phyloP scores from a whole-genome alignment of 2,329 filamentous ascomycete species.

The Ilyonectria sp. region DNA sequence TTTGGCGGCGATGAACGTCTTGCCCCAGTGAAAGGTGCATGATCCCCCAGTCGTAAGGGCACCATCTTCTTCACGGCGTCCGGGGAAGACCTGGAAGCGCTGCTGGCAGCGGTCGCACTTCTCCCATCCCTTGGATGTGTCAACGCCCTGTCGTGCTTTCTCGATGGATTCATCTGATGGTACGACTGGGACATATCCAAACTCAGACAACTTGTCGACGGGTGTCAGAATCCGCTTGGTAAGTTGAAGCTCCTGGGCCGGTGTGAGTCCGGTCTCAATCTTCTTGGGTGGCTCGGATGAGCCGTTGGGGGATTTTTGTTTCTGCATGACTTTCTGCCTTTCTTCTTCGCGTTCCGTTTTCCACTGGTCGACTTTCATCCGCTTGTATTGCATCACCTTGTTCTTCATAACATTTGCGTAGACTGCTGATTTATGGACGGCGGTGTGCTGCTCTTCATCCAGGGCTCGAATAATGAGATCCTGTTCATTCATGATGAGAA shows the following conservation, averaged over 20 bases:
- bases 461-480: conserved; percentile 78
- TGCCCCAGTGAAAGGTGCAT: conserved; percentile 88
- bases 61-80: conserved; percentile 82
- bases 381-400: conserved; percentile 81
- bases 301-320: conserved; percentile 51
- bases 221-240: conserved; percentile 75
- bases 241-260: conserved; percentile 77
- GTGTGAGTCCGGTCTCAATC: conserved; percentile 79
- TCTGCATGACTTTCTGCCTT: conserved; percentile 54
- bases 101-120: conserved; percentile 88
- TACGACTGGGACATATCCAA: conserved; percentile 81
- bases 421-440: conserved; percentile 76
- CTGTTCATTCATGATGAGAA: conserved; percentile 73
- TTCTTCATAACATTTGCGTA: conserved; percentile 91
- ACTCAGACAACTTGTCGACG: conserved; percentile 72
- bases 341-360: conserved; percentile 68
- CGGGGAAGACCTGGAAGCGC: conserved; percentile 93
- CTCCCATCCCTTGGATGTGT: conserved; percentile 83
- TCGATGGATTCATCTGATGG: conserved; percentile 78
- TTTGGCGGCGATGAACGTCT: conserved; percentile 71
- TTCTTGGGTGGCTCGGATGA: conserved; percentile 59
- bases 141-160: conserved; percentile 75
- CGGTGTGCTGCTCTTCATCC: conserved; percentile 84
- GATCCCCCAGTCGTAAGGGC: conserved; percentile 81
- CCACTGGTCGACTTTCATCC: conserved; percentile 83